Evolutionary conservation across 768 basidiomycete genomes (phyloP).

Genomic region (Zangia roseola): DNA sequence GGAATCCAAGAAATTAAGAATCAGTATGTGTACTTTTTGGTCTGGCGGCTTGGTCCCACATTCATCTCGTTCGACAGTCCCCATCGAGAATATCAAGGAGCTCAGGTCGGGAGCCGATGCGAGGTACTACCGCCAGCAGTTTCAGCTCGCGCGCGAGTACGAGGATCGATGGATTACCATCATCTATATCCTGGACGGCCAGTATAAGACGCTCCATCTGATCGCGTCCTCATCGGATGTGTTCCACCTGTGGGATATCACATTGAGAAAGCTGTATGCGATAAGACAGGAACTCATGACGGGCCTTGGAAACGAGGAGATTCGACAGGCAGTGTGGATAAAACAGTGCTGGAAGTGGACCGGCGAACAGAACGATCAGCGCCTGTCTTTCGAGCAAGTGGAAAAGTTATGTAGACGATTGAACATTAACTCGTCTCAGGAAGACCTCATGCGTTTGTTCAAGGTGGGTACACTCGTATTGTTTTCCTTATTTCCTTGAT

Average conservation of each 20-base stretch:
- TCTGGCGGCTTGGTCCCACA: background rate
- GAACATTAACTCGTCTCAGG: constrained; percentile 57
- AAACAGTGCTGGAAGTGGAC: constrained; percentile 79
- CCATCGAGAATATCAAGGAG: constrained; percentile 85
- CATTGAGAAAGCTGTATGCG: constrained; percentile 61
- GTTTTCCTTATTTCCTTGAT: background rate
- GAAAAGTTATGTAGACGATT: constrained; percentile 68
- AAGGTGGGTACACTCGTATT: constrained; percentile 36
- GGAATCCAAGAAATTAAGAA: constrained; percentile 67
- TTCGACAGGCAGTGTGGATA: constrained; percentile 73
- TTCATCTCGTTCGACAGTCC: constrained; percentile 47
- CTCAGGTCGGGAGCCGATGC: constrained; percentile 74
- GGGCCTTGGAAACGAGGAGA: constrained; percentile 60
- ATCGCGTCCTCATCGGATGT: constrained; percentile 67
- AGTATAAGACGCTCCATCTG: constrained; percentile 85
- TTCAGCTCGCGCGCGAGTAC: constrained; percentile 58
- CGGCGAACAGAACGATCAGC: constrained; percentile 59
- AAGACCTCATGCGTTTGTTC: constrained; percentile 58
- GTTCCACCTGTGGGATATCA: constrained; percentile 60
- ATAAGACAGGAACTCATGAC: constrained; percentile 70
- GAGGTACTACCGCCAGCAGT: constrained; percentile 67
- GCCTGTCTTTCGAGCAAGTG: constrained; percentile 68
- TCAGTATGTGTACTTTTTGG: constrained; percentile 44
- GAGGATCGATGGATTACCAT: constrained; percentile 82
- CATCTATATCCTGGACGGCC: constrained; percentile 73